Base-by-base conservation (phyloP, 2,329 filamentous ascomycete genomes). In the Bertia moriformis region DNA sequence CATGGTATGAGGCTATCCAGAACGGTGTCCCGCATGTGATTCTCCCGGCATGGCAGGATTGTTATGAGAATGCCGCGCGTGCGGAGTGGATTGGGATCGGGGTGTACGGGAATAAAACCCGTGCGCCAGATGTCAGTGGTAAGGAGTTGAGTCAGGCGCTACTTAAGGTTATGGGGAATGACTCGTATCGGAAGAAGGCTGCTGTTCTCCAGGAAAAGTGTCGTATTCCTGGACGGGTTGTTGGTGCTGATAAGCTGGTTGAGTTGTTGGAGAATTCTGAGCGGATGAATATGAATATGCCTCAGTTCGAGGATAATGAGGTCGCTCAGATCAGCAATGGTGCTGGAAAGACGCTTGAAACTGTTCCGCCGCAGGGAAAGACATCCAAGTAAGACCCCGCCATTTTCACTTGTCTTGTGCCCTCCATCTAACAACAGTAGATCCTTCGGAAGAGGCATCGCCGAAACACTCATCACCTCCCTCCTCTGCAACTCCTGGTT, bases 131-230 rank as follows among this genome's bases (percentile, higher is more conserved):
- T 0, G 51, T 53, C 45, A 45, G 50, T 4, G 46, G 44, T 1
- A 40, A 47, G 13, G 49, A 52, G 3, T 42, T 61, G 3, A 42
- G 44, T 4, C 35, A 43, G 4, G 49, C 54, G 0, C 46, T 62
- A 14, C 38, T 54, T 14, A 43, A 42, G 40, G 42, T 41, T 4
- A 42, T 46, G 37, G 48, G 38, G 7, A 38, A 40, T 35, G 29
- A 33, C 10, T 29, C 24, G 18, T 15, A 40, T 14, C 29, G 18
- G 18, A 32, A n/a, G 14, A 36, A 14, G 14, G 33, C 29, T 12
- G 19, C 24, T 29, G 10, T 29, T 10, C 24, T n/a, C 10, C 24
- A 29, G n/a, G 24, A 29, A 29, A n/a, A n/a, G n/a, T 10, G n/a
- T n/a, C n/a, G n/a, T n/a, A n/a, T n/a, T n/a, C n/a, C n/a, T n/a